Conservation (phyloP, 106 monocot species). For the Triglochin maritima region DNA sequence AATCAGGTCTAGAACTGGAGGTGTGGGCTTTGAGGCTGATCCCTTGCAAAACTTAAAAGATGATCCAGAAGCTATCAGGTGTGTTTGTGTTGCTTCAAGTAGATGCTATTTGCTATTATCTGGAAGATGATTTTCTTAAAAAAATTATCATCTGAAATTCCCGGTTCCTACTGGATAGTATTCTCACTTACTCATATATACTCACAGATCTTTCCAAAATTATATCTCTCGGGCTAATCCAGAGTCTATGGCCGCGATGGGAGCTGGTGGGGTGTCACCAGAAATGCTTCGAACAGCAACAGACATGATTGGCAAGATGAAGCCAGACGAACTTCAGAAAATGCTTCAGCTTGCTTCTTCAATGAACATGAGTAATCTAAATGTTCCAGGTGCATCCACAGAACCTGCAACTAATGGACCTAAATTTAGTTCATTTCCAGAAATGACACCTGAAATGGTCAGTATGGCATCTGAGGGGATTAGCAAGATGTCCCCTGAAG, state of each 20-base stretch:
- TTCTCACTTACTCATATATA: neutral
- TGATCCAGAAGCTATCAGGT: conserved; percentile 51
- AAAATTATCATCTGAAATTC: neutral
- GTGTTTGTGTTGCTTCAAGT: conserved; percentile 1
- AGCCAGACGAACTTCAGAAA: conserved; percentile 92
- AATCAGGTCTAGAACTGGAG: conserved; percentile 5
- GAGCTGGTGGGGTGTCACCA: conserved; percentile 57
- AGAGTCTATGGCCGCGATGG: conserved; percentile 38
- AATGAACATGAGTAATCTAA: conserved; percentile 28
- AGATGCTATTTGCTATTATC: neutral
- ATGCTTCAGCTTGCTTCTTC: conserved; percentile 75
- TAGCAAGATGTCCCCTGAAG: conserved; percentile 76
- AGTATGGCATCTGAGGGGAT: conserved; percentile 75
- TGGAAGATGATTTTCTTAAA: neutral
- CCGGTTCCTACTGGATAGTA: neutral
- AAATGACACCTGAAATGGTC: conserved; percentile 83
- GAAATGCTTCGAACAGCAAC: conserved; percentile 71
- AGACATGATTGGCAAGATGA: conserved; percentile 73
- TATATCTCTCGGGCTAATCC: conserved; percentile 56
- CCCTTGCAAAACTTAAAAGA: conserved; percentile 33
- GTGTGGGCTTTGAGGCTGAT: conserved; percentile 17
- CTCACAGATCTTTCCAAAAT: conserved; percentile 69
- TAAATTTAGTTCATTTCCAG: conserved; percentile 31
- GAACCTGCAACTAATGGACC: conserved; percentile 9
- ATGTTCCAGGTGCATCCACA: neutral